A percentile compares a stretch with the other conserved stretches of the same genome.
These are phyloP conservation scores for Chlamydomonas incerta DNA, from an alignment of 139 green algal species.

Conservation along the genomic window DNA sequence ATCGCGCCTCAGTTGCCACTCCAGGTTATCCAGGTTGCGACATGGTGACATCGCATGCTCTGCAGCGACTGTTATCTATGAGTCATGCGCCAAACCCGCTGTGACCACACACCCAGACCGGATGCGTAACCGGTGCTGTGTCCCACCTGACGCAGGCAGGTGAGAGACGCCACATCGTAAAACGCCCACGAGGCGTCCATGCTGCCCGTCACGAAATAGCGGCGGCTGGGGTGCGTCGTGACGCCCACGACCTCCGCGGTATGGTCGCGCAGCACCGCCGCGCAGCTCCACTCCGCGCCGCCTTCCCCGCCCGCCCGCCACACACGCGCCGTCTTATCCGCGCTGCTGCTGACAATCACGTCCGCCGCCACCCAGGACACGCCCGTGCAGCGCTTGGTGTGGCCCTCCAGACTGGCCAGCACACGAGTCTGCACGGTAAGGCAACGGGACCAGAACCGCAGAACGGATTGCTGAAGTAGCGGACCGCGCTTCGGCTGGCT, in stretches of 20 bases:
- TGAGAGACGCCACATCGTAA: conserved; percentile 79
- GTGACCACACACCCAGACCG: too few species aligned
- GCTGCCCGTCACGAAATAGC: conserved; percentile 88
- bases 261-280: conserved; percentile 55
- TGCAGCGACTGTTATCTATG: too few species aligned
- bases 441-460: too few species aligned
- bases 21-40: too few species aligned
- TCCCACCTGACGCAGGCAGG: conserved; percentile 80
- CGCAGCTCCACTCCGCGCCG: conserved; percentile 37
- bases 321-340: conserved; percentile 86
- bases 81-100: too few species aligned
- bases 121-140: too few species aligned
- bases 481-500: too few species aligned
- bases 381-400: conserved; percentile 86
- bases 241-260: conserved; percentile 63
- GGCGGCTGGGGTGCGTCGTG: conserved; percentile 79
- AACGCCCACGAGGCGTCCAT: conserved; percentile 88
- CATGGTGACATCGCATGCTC: too few species aligned
- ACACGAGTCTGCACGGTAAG: conserved; percentile 58
- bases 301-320: conserved; percentile 71
- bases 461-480: too few species aligned
- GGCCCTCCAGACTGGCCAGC: conserved; percentile 75
- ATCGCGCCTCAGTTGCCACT: too few species aligned
- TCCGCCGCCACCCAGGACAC: conserved; percentile 51
- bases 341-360: conserved; percentile 78